A percentile compares a stretch with the other conserved stretches of the same genome.
Conservation (phyloP, 768 basidiomycete genomes). For the Rhizopogon roseolus region DNA sequence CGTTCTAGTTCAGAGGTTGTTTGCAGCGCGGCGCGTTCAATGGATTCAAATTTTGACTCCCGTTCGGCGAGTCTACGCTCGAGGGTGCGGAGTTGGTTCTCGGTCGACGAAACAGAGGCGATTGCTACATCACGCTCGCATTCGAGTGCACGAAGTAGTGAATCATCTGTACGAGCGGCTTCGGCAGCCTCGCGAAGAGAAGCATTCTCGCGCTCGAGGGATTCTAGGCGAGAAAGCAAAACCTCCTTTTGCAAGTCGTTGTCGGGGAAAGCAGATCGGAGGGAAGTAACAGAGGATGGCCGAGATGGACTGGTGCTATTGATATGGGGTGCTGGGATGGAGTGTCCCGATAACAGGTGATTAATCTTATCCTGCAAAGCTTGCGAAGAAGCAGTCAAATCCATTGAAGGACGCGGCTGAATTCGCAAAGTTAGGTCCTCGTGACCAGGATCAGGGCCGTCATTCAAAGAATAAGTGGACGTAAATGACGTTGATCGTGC, state of each 20-base stretch:
- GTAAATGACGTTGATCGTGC: constrained; percentile 26
- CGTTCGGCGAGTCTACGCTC: constrained; percentile 43
- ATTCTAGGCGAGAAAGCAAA: constrained; percentile 40
- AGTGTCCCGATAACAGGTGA: constrained; percentile 32
- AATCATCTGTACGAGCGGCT: constrained; percentile 16
- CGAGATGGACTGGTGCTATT: constrained; percentile 9
- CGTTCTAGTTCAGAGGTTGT: constrained; percentile 39
- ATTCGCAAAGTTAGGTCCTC: constrained; percentile 10
- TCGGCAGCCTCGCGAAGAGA: constrained; percentile 40
- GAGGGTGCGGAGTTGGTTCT: constrained; percentile 34
- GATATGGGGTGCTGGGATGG: constrained; percentile 2
- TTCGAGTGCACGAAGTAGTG: constrained; percentile 27
- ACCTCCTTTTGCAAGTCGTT: constrained; percentile 4
- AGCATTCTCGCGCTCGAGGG: constrained; percentile 67
- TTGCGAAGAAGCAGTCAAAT: constrained; percentile 35
- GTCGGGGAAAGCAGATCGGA: constrained; percentile 37
- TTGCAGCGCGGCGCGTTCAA: constrained; percentile 41
- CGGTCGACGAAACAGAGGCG: constrained; percentile 36
- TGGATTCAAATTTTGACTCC: constrained; percentile 37
- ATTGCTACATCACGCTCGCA: constrained; percentile 42
- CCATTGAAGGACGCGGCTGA: constrained; percentile 19
- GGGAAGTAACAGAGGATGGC: constrained; percentile 20
- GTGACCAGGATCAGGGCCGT: constrained; percentile 12
- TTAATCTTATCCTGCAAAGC: constrained; percentile 48
- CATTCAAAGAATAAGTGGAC: constrained; percentile 35